phyloP scores from a whole-genome alignment of 1,284 basidiomycete species.

The Trametes sp. region DNA sequence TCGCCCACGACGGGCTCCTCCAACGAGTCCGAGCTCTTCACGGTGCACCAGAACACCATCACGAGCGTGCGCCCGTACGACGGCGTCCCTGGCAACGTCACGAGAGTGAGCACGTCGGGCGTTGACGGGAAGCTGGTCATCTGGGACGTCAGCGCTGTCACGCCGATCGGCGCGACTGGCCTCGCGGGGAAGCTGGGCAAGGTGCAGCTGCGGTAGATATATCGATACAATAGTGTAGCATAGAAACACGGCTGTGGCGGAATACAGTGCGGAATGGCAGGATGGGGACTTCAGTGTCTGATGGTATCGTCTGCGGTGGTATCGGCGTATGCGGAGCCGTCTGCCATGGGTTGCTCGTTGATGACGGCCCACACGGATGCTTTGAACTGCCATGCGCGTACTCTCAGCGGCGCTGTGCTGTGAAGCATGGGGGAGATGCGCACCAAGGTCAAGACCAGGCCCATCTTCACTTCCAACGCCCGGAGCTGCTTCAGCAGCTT shows the following conservation, averaged over 20 bases:
- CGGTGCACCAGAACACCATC: slow-evolving; percentile 98
- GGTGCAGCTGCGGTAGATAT: slow-evolving; percentile 52
- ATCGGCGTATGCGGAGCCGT: slow-evolving; percentile 45
- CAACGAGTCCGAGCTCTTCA: slow-evolving; percentile 79
- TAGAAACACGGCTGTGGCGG: slow-evolving; percentile 10
- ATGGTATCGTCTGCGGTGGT: slow-evolving; percentile 47
- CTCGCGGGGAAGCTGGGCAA: slow-evolving; percentile 52
- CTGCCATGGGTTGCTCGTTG: slow-evolving; percentile 78
- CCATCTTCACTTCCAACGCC: slow-evolving; percentile 93
- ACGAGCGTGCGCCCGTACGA: slow-evolving; percentile 88
- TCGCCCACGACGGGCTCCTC: slow-evolving; percentile 46
- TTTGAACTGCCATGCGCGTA: slow-evolving; percentile 76
- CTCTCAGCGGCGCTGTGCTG: neutral
- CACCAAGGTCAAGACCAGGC: slow-evolving; percentile 89
- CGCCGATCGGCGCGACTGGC: slow-evolving; percentile 36
- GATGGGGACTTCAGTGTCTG: slow-evolving; percentile 19
- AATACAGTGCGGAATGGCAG: slow-evolving; percentile 15
- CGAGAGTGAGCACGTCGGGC: slow-evolving; percentile 89
- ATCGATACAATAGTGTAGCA: slow-evolving; percentile 33
- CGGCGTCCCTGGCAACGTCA: slow-evolving; percentile 65
- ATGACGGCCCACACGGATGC: slow-evolving; percentile 96
- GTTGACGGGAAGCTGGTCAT: slow-evolving; percentile 95
- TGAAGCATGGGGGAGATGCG: slow-evolving; percentile 35
- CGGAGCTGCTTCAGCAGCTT: slow-evolving; percentile 81
- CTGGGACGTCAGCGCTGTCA: slow-evolving; percentile 80